Base-by-base conservation (phyloP, 1,284 basidiomycete genomes). In the Leccinum colubrinum region DNA sequence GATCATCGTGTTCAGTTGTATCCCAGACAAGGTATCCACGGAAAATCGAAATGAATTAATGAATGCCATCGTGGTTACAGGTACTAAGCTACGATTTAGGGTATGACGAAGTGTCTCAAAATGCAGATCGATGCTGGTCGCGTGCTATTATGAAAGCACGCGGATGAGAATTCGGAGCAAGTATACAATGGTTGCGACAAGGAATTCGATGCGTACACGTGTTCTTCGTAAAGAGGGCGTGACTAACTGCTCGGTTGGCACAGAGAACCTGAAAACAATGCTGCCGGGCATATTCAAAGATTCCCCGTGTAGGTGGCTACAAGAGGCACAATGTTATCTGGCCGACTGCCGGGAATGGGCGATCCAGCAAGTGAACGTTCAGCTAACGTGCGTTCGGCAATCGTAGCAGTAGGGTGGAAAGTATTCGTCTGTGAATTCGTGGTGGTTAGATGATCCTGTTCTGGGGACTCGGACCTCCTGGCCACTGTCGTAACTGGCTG, bases 361-460 rank as follows among this genome's bases (percentile, higher is more conserved):
- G 86, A 84, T 53, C 83, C 83, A 2, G 86, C 80, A 59, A 82
- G 81, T n/a, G 88, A 90, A 27, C 82, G 81, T 71, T 86, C 84
- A 33, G 79, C 76, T 33, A 85, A 72, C 12, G 83, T 84, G 30
- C 71, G 71, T 70, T 85, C 84, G 17, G 79, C 76, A 53, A 86
- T 77, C 14, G 83, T 84, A 22, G 80, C 80, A 41, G 79, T 79
- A n/a, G 80, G 80, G 4, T 78, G 71, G 17, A 80, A 68, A 9
- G 80, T 82, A 53, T 78, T 78, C 14, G 80, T 79, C 39, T 78
- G 72, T 4, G 78, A 79, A 58, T 76, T 79, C 20, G 74, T 61
- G n/a, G 76, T 65, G 11, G 68, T 58, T 22, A 66, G 62, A 2
- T 71, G 72, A 17, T 79, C 83, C 62, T 53, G 70, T 52, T 70